These are phyloP conservation scores for Tolypocladium endophyticum DNA, from an alignment of 2,329 filamentous ascomycete genomes.

Conservation along the genomic window DNA sequence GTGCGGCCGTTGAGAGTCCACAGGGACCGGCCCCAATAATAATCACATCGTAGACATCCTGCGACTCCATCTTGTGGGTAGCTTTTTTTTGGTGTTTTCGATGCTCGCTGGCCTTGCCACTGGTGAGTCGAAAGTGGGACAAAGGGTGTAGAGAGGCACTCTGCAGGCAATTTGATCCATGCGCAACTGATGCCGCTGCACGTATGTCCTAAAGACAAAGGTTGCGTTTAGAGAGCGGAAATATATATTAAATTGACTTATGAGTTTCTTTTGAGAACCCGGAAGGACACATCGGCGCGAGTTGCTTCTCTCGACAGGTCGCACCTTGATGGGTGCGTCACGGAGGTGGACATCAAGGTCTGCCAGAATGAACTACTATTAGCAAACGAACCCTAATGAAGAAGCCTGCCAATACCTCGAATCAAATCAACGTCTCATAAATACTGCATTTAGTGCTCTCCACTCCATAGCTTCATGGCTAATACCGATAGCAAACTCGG, in stretches of 20 bases:
- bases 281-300: not conserved
- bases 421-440: too few relatives aligned
- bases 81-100: too few relatives aligned
- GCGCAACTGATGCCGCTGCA: not conserved
- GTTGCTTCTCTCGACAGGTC: not conserved
- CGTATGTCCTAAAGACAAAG: not conserved
- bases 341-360: not conserved
- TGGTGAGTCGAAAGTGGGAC: not conserved
- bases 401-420: not conserved
- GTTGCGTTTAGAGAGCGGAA: too few relatives aligned
- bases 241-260: not conserved
- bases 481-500: too few relatives aligned
- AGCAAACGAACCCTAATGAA: not conserved
- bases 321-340: not conserved
- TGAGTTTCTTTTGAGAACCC: not conserved
- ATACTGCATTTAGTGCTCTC: too few relatives aligned
- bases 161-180: not conserved
- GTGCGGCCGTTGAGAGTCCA: constrained; percentile 62
- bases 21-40: constrained; percentile 68
- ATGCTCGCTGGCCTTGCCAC: not conserved
- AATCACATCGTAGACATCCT: constrained; percentile 51
- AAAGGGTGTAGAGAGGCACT: not conserved
- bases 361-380: not conserved
- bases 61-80: not conserved
- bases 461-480: too few relatives aligned